A percentile compares a stretch with the other conserved stretches of the same genome.
Evolutionary conservation across 73 alveolate genomes (phyloP).

Genomic region (Paramecium octaurelia): DNA sequence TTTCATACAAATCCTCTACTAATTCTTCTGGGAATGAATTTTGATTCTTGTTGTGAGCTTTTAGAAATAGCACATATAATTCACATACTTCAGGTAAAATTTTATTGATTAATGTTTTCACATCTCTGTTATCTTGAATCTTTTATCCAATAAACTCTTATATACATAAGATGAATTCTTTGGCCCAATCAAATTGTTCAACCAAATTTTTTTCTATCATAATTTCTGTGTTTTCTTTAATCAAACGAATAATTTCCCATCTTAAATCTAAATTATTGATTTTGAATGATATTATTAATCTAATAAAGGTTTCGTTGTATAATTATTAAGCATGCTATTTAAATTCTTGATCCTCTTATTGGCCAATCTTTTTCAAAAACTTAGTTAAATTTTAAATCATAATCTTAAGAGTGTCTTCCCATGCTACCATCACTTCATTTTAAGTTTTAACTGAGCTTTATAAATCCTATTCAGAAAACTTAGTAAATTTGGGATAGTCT

Average conservation of each 20-base stretch:
- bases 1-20: background rate
- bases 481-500: background rate
- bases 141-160: slow-evolving; percentile 19
- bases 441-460: background rate
- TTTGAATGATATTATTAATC: slow-evolving; percentile 23
- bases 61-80: background rate
- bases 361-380: background rate
- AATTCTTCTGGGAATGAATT: background rate
- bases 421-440: background rate
- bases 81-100: slow-evolving; percentile 42
- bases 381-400: slow-evolving; percentile 44
- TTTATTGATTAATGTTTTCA: slow-evolving; percentile 25
- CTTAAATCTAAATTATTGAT: slow-evolving; percentile 20
- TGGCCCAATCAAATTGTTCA: background rate
- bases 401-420: slow-evolving; percentile 25
- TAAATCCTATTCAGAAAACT: background rate
- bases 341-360: slow-evolving; percentile 25
- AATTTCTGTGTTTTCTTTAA: slow-evolving; percentile 25
- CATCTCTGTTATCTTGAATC: slow-evolving; percentile 35
- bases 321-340: background rate
- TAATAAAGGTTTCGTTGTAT: background rate
- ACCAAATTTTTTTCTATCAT: background rate
- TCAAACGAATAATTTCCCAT: slow-evolving; percentile 1
- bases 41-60: background rate
- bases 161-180: background rate